Evolutionary conservation across 2,329 filamentous ascomycete genomes (phyloP).

Genomic region (Metarhizium brunneum): DNA sequence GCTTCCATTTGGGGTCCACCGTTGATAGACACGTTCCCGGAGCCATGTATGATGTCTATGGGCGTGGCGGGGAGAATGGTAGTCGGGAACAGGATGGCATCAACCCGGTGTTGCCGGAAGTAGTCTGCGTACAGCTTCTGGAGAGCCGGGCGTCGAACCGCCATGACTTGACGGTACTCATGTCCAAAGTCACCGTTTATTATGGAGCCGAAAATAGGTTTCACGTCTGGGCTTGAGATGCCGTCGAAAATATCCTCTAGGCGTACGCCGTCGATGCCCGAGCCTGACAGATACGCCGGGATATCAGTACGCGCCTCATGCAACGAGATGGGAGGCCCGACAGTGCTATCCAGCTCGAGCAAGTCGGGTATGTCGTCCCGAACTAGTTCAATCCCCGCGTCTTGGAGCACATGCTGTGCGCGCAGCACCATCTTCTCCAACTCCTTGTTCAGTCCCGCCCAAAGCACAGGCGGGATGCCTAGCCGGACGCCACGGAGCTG

Average conservation of each 20-base stretch:
- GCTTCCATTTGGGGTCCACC: conserved; percentile 7
- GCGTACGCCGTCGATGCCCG: conserved; percentile 1
- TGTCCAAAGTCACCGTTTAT: conserved; percentile 1
- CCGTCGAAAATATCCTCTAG: conserved; percentile 2
- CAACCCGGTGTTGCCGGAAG: conserved; percentile 4
- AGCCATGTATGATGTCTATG: conserved; percentile 7
- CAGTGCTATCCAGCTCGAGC: conserved; percentile 4
- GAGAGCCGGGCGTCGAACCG: conserved; percentile 9
- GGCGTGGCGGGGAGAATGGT: conserved; percentile 10
- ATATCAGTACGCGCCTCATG: conserved; percentile 8
- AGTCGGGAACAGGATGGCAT: conserved; percentile 10
- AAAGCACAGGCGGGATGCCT: conserved; percentile 8
- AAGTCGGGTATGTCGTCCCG: conserved; percentile 9
- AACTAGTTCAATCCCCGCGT: conserved; percentile 8
- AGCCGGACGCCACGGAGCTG: conserved; percentile 6
- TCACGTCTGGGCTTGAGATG: conserved; percentile 6
- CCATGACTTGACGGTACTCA: conserved; percentile 6
- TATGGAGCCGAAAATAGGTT: not conserved
- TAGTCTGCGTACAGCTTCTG: conserved; percentile 8
- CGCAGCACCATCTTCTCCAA: conserved; percentile 4
- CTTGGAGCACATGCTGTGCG: conserved; percentile 3
- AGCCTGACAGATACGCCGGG: conserved; percentile 7
- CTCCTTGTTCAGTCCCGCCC: conserved; percentile 8
- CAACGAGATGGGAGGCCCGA: conserved; percentile 4
- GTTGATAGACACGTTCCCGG: conserved; percentile 10